phyloP scores from a whole-genome alignment of 306 rosid species.

The Albizia julibrissin region DNA sequence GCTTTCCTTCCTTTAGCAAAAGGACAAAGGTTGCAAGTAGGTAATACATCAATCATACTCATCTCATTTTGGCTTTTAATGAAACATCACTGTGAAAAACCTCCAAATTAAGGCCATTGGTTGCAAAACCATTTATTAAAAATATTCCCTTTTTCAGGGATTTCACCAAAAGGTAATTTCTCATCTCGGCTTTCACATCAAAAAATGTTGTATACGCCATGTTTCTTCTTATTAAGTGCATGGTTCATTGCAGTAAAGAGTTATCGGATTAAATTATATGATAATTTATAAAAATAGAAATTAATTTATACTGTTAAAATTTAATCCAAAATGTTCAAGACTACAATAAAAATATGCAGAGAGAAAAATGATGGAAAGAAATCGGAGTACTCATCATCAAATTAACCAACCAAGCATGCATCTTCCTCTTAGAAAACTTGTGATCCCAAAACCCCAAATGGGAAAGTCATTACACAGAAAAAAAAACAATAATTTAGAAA shows the following conservation, averaged over 20 bases:
- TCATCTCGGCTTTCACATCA: background rate
- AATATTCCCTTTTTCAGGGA: slow-evolving; percentile 57
- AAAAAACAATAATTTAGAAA: background rate
- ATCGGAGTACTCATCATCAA: background rate
- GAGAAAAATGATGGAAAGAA: background rate
- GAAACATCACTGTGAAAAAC: slow-evolving; percentile 48
- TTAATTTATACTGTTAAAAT: too few relatives aligned
- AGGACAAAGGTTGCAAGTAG: slow-evolving; percentile 72
- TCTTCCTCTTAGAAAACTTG: slow-evolving; percentile 45
- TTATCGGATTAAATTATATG: background rate
- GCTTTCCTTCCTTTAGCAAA: slow-evolving; percentile 65
- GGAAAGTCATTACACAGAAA: background rate
- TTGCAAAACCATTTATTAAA: slow-evolving; percentile 66
- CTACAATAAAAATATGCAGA: background rate
- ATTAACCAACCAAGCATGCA: slow-evolving; percentile 47
- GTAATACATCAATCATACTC: slow-evolving; percentile 57
- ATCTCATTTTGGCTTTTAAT: slow-evolving; percentile 49
- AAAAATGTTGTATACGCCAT: background rate
- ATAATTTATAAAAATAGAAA: too few relatives aligned
- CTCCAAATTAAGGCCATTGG: slow-evolving; percentile 64
- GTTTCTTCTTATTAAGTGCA: background rate
- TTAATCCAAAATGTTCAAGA: background rate
- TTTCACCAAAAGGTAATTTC: slow-evolving; percentile 32
- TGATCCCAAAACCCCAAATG: slow-evolving; percentile 60
- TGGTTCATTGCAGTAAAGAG: background rate